Base-by-base conservation (phyloP, 371 early-diverging fungal genomes). In the Syncephalastrum racemosum region DNA sequence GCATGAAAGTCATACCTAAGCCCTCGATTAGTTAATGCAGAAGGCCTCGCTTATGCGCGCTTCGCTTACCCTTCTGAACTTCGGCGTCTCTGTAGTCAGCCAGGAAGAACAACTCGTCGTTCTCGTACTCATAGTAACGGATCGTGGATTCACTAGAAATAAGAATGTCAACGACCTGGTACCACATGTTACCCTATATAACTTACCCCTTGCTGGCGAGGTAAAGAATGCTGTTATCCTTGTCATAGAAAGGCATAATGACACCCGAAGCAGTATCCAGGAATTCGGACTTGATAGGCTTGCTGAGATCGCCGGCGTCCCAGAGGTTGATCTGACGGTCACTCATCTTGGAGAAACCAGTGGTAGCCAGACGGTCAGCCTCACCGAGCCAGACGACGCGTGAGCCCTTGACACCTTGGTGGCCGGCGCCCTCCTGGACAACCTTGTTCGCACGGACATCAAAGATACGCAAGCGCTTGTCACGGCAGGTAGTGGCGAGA, bases 341-440 rank as follows among this genome's bases (percentile, higher is more conserved):
- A 62, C 90, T 90, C 75, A 89, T 88, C 44, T 90, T 82, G 56
- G 90, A 88, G 72, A 98, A 98, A 18, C 99, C 99, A 10, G 98
- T 97, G 45, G 97, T 95, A 15, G 80, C 88, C 54, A 98, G 67
- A 16, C 93, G 88, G 54, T 90, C 84, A 5, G 74, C 65, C 51
- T 87, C 82, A 51, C 98, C 98, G 63, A 98, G 77, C 95, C 96
- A 96, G 4, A 84, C 86, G 24, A 91, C 93, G 56, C 99, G 89
- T 14, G 95, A 88, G 18, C 97, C 98, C 82, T 98, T 98, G 73
- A 97, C 79, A 47, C 99, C 99, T 66, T 89, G 89, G 75, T 98
- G 97, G n/a, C 92, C 89, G 20, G 68, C 70, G 3, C 86, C 88
- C 71, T 94, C 88, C 67, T 81, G 81, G 5, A 93, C 91, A n/a